Percentiles rank a stretch among this genome's conserved stretches.
Evolutionary conservation across 176 grass and related monocot genomes (phyloP).

Genomic region (Musa itinerans): DNA sequence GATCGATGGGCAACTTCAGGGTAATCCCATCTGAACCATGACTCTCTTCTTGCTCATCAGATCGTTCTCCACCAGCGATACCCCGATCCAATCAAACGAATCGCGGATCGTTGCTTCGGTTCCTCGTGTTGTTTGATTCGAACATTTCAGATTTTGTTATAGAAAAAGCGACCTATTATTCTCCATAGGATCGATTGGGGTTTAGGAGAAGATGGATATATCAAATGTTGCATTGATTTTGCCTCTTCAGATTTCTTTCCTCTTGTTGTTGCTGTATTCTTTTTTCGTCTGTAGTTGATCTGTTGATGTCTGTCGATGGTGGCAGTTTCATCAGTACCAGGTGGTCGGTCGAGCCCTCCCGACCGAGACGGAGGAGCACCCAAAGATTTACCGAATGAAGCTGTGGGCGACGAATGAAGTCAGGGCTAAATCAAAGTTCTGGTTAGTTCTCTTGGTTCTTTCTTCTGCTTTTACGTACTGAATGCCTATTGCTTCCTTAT

Average conservation of each 20-base stretch:
- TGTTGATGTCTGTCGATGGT: neutral
- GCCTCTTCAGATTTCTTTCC: no score
- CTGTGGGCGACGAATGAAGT: conserved; percentile 12
- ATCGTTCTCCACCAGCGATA: neutral
- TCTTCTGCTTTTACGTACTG: neutral
- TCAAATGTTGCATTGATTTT: no score
- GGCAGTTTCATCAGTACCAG: conserved; percentile 15
- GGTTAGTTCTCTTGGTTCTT: neutral
- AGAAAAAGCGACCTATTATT: no score
- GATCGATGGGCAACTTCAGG: conserved; percentile 1
- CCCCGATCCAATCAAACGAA: no score
- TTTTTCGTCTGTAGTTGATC: neutral
- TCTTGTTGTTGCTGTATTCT: neutral
- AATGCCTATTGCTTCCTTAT: neutral
- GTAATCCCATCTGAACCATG: neutral
- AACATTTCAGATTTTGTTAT: no score
- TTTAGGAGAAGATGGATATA: no score
- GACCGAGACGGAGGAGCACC: conserved; percentile 8
- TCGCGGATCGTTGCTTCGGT: no score
- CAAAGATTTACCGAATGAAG: conserved; percentile 11
- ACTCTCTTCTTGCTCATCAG: neutral
- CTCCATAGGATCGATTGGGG: no score
- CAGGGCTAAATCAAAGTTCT: conserved; percentile 6
- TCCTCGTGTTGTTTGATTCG: no score
- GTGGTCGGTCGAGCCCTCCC: conserved; percentile 11